Evolutionary conservation across 1,284 basidiomycete species (phyloP).

Genomic region (Baeospora myosura): DNA sequence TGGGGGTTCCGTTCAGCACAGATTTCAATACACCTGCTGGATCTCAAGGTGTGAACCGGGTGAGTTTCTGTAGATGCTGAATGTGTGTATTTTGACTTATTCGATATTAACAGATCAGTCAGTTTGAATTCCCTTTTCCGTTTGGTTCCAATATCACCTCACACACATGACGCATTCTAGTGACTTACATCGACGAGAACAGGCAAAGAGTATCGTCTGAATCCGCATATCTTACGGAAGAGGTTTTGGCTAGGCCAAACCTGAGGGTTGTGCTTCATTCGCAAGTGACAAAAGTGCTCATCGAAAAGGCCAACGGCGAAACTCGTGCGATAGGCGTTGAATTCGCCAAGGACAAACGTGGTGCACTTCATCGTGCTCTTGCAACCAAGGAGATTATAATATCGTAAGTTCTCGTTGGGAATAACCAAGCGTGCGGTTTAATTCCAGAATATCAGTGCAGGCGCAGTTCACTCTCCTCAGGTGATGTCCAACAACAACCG

Average conservation of each 20-base stretch:
- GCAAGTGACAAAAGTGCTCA: slow-evolving; percentile 48
- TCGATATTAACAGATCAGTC: slow-evolving; percentile 4
- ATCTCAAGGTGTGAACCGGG: slow-evolving; percentile 45
- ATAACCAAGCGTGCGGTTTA: background rate
- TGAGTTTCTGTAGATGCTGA: slow-evolving; percentile 21
- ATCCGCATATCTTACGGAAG: slow-evolving; percentile 54
- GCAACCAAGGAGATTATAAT: slow-evolving; percentile 50
- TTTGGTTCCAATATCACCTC: background rate
- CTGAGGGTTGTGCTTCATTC: slow-evolving; percentile 50
- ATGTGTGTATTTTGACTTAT: background rate
- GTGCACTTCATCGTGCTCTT: slow-evolving; percentile 30
- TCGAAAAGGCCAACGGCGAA: slow-evolving; percentile 36
- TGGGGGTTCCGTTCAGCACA: slow-evolving; percentile 40
- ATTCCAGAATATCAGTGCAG: slow-evolving; percentile 41
- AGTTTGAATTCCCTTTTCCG: background rate
- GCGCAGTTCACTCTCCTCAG: slow-evolving; percentile 57
- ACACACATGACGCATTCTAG: slow-evolving; percentile 24
- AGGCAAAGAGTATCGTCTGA: slow-evolving; percentile 53
- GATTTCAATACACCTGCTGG: slow-evolving; percentile 47
- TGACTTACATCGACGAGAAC: slow-evolving; percentile 53
- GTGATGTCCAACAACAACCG: slow-evolving; percentile 27
- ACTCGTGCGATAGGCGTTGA: slow-evolving; percentile 57
- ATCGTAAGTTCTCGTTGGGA: background rate
- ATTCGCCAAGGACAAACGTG: slow-evolving; percentile 32
- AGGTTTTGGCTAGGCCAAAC: slow-evolving; percentile 55